Conservation (phyloP, 306 rosid species). For the Vicia faba region DNA sequence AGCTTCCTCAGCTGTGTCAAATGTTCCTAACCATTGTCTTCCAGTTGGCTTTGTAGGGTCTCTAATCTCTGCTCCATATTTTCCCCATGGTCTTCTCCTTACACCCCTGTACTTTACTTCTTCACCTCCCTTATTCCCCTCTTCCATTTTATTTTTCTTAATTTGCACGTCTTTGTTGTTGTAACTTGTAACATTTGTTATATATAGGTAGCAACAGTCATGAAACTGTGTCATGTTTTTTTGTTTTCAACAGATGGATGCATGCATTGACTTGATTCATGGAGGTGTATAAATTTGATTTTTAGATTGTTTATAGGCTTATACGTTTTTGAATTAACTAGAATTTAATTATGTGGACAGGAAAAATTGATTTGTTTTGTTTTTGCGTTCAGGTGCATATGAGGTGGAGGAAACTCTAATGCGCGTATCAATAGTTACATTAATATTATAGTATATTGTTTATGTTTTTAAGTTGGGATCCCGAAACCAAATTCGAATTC, state of each 20-base stretch:
- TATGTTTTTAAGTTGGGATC: too few relatives aligned
- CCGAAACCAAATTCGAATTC: background rate
- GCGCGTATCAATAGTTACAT: slow-evolving; percentile 4
- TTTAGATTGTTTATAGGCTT: background rate
- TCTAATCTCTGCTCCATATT: slow-evolving; percentile 69
- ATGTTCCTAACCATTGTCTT: slow-evolving; percentile 71
- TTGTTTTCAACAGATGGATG: background rate
- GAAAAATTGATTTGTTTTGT: background rate
- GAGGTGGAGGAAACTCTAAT: background rate
- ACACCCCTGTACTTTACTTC: slow-evolving; percentile 62
- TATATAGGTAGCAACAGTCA: background rate
- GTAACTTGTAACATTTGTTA: background rate
- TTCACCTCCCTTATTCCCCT: slow-evolving; percentile 25
- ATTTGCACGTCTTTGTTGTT: background rate
- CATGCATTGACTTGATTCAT: slow-evolving; percentile 17
- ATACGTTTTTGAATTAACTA: slow-evolving; percentile 3
- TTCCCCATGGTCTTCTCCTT: slow-evolving; percentile 75
- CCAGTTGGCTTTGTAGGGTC: slow-evolving; percentile 63
- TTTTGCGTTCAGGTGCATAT: background rate
- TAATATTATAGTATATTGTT: background rate
- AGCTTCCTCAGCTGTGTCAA: slow-evolving; percentile 71
- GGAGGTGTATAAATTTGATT: slow-evolving; percentile 28
- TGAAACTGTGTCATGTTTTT: background rate
- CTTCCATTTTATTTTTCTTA: background rate
- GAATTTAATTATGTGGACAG: slow-evolving; percentile 11